Percentiles rank a stretch among this genome's conserved stretches.
Evolutionary conservation across 805 yeast species (phyloP).

Genomic region (Kuraishia ogatae): DNA sequence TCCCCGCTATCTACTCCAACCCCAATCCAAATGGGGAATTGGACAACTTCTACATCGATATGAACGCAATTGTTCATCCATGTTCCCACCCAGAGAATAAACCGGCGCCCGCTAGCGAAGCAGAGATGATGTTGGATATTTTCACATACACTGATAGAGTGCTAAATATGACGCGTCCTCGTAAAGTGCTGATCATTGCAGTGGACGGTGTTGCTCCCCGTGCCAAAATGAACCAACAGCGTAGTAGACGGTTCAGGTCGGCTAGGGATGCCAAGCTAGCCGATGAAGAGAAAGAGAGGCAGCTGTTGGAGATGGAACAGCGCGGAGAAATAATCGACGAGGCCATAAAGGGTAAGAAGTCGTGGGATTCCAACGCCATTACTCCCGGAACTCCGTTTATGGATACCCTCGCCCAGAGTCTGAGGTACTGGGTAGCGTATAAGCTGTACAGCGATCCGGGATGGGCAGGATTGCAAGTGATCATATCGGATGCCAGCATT

Average conservation of each 20-base stretch:
- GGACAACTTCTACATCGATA: conserved; percentile 88
- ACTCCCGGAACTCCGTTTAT: conserved; percentile 99
- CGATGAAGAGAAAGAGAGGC: conserved; percentile 58
- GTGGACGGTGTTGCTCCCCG: conserved; percentile 99
- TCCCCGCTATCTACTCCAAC: conserved; percentile 56
- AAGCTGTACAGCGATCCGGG: conserved; percentile 86
- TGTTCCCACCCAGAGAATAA: conserved; percentile 97
- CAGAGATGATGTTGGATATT: conserved; percentile 91
- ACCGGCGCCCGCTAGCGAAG: conserved; percentile 94
- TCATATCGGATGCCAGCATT: conserved; percentile 90
- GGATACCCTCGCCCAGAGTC: conserved; percentile 77
- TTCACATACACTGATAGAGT: conserved; percentile 91
- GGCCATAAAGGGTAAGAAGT: conserved; percentile 60
- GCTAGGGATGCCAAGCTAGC: conserved; percentile 85
- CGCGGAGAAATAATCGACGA: conserved; percentile 74
- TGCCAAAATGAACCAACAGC: conserved; percentile 96
- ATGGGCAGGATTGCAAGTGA: conserved; percentile 84
- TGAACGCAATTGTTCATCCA: conserved; percentile 99
- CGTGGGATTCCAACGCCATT: conserved; percentile 94
- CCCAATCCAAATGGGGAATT: conserved; percentile 95
- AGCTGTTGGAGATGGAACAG: conserved; percentile 46
- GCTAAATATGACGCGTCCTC: conserved; percentile 86
- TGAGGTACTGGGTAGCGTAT: conserved; percentile 88
- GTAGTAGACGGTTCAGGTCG: conserved; percentile 86
- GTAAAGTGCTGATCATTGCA: conserved; percentile 88